A percentile compares a stretch with the other conserved stretches of the same genome.
Evolutionary conservation across 139 green algal species (phyloP).

Genomic region (Ostreobium quekettii): DNA sequence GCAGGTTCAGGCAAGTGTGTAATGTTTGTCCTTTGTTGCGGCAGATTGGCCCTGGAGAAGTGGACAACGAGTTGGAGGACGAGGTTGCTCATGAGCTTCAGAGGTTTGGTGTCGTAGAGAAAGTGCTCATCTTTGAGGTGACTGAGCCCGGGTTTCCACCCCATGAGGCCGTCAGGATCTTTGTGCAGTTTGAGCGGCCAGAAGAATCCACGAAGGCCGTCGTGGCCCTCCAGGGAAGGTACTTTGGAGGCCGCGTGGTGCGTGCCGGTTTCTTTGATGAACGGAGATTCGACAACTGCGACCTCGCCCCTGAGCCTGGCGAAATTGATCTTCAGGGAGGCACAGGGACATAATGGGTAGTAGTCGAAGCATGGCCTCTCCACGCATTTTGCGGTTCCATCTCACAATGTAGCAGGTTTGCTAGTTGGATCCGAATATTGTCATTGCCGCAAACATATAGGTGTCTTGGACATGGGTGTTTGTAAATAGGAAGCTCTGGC

Average conservation of each 20-base stretch:
- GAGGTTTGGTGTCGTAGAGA: constrained; percentile 76
- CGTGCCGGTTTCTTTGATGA: constrained; percentile 76
- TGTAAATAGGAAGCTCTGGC: too few species aligned
- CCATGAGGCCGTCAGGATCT: constrained; percentile 78
- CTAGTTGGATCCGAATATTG: too few species aligned
- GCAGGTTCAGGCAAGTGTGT: too few species aligned
- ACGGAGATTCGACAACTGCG: constrained; percentile 53
- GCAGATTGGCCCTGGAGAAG: constrained; percentile 76
- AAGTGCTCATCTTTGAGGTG: constrained; percentile 87
- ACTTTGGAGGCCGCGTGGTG: constrained; percentile 76
- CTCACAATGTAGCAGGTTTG: too few species aligned
- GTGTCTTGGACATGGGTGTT: too few species aligned
- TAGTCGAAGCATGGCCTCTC: too few species aligned
- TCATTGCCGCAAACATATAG: too few species aligned
- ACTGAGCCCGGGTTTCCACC: constrained; percentile 51
- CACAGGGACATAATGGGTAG: too few species aligned
- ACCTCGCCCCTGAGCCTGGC: constrained; percentile 61
- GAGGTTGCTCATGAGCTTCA: constrained; percentile 81
- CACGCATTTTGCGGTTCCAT: too few species aligned
- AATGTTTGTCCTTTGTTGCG: too few species aligned
- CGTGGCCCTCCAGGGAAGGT: constrained; percentile 54
- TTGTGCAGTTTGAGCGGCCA: constrained; percentile 72
- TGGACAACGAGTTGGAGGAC: constrained; percentile 85
- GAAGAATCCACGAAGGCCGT: constrained; percentile 62
- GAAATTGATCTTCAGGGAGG: too few species aligned